These are phyloP conservation scores for Fonsecaea monophora DNA, from an alignment of 2,329 filamentous ascomycete genomes.

Conservation along the genomic window DNA sequence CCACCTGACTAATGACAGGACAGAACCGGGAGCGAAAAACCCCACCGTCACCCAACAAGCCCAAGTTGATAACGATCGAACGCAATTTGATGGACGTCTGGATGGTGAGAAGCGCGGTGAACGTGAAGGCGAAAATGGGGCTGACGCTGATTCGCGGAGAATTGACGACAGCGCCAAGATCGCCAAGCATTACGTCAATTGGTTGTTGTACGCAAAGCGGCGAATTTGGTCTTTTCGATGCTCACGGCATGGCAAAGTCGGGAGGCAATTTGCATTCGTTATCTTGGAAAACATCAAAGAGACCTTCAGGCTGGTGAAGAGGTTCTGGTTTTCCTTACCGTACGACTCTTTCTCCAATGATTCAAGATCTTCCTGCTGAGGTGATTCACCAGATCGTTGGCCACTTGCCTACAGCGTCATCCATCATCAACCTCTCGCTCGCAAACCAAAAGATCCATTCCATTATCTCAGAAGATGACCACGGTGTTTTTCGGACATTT, in stretches of 20 bases:
- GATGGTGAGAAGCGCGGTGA: neutral
- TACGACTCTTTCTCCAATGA: conserved; percentile 17
- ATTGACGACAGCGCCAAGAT: neutral
- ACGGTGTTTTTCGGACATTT: conserved; percentile 56
- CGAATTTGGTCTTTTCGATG: neutral
- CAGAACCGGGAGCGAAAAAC: neutral
- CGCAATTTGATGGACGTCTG: conserved; percentile 3
- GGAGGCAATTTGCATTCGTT: neutral
- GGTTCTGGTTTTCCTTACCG: neutral
- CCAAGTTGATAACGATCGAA: neutral
- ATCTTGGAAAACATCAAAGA: neutral
- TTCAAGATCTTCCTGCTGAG: conserved; percentile 43
- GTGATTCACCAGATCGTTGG: conserved; percentile 52
- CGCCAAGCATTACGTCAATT: conserved; percentile 29
- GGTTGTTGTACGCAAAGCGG: neutral
- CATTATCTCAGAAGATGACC: conserved; percentile 57
- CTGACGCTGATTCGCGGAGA: conserved; percentile 13
- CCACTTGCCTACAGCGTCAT: conserved; percentile 54
- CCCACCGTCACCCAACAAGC: neutral
- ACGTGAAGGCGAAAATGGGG: conserved; percentile 10
- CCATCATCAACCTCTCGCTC: conserved; percentile 53
- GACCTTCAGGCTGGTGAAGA: neutral
- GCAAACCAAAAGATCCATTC: conserved; percentile 55
- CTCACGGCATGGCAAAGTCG: conserved; percentile 2
- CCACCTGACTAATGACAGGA: neutral